A percentile compares a stretch with the other conserved stretches of the same genome.
These are phyloP conservation scores for Elongisporangium undulatum DNA, from an alignment of 352 stramenopile species.

Conservation along the genomic window DNA sequence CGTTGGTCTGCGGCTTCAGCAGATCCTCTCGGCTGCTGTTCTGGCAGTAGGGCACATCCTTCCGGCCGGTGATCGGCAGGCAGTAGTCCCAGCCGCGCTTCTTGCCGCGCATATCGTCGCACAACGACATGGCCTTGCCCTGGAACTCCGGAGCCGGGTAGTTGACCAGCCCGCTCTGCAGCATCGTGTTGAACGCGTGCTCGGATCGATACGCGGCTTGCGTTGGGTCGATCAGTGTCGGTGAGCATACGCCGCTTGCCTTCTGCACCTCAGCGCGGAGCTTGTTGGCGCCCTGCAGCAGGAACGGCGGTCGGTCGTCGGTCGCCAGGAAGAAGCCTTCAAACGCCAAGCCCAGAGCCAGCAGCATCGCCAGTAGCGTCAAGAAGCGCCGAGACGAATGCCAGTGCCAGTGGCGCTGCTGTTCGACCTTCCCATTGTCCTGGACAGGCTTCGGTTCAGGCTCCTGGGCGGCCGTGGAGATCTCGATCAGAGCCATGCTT, in stretches of 20 bases:
- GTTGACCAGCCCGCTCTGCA: not conserved
- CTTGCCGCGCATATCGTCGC: conserved; percentile 10
- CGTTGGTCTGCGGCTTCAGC: conserved; percentile 1
- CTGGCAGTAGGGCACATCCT: conserved; percentile 21
- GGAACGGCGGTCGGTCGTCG: not conserved
- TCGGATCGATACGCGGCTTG: not conserved
- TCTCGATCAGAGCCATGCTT: not conserved
- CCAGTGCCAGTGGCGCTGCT: not conserved
- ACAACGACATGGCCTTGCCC: conserved; percentile 11
- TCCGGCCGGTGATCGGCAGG: conserved; percentile 19
- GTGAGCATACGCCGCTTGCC: not conserved
- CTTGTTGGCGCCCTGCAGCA: not conserved
- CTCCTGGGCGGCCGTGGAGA: not conserved
- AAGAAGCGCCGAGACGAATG: not conserved
- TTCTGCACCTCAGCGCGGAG: not conserved
- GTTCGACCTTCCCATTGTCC: not conserved
- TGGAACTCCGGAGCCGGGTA: conserved; percentile 13
- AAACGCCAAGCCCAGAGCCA: not conserved
- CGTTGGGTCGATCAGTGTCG: not conserved
- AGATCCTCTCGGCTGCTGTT: conserved; percentile 21
- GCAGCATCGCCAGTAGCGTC: not conserved
- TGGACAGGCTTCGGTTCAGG: not conserved
- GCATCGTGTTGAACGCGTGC: not conserved
- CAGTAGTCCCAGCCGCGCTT: conserved; percentile 28
- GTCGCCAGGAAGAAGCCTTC: not conserved